These are phyloP conservation scores for Gyrodon lividus DNA, from an alignment of 768 basidiomycete genomes.

Conservation along the genomic window DNA sequence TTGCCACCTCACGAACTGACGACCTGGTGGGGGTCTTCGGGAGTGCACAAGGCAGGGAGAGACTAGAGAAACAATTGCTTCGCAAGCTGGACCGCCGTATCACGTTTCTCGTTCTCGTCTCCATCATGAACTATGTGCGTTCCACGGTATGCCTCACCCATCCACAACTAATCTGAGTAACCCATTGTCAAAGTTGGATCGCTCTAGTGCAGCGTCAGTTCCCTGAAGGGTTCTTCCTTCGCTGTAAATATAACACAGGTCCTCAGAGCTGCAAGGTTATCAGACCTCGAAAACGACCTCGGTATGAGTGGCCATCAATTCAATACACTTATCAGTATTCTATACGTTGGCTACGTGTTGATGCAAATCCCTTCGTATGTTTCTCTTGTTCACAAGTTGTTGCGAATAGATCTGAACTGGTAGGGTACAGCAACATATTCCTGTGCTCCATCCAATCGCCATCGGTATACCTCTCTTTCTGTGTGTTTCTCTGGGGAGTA, in stretches of 20 bases:
- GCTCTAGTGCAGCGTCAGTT: neutral
- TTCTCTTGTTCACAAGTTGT: neutral
- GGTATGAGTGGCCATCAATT: conserved; percentile 57
- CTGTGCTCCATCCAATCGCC: conserved; percentile 62
- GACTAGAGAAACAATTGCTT: too few relatives aligned
- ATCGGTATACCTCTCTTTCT: conserved; percentile 58
- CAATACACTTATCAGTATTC: conserved; percentile 59
- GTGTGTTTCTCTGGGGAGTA: conserved; percentile 67
- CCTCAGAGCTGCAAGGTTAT: conserved; percentile 50
- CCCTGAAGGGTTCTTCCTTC: neutral
- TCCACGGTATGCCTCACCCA: neutral
- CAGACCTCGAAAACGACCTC: conserved; percentile 31
- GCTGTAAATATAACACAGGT: neutral
- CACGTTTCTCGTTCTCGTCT: neutral
- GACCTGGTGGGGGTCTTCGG: too few relatives aligned
- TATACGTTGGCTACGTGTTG: conserved; percentile 66
- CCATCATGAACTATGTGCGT: neutral
- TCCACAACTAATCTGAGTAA: neutral
- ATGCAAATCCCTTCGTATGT: conserved; percentile 58
- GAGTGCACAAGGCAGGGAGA: too few relatives aligned
- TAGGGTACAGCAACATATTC: conserved; percentile 56
- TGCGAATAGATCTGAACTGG: neutral
- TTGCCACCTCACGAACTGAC: too few relatives aligned
- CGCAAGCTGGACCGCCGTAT: too few relatives aligned
- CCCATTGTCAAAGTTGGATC: neutral